phyloP scores from a whole-genome alignment of 2,329 filamentous ascomycete genomes.

The Neodidymelliopsis sp. region DNA sequence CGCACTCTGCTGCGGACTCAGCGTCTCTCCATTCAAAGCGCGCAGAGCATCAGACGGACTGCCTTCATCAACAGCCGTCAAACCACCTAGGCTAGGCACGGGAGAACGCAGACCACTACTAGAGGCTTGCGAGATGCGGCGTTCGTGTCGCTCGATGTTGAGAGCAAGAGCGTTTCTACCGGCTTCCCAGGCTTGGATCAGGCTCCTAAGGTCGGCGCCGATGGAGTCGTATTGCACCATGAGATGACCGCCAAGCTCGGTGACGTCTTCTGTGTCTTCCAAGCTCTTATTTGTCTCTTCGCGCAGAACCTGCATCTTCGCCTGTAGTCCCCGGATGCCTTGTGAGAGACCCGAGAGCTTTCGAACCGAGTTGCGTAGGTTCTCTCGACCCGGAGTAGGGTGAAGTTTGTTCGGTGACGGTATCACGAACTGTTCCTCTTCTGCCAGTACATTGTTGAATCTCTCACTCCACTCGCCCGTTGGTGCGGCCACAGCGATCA shows the following conservation, averaged over 20 bases:
- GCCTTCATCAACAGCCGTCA: constrained; percentile 62
- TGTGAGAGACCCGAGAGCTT: constrained; percentile 89
- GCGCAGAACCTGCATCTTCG: constrained; percentile 88
- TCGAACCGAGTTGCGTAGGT: constrained; percentile 84
- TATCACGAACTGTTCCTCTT: constrained; percentile 72
- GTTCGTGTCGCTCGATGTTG: constrained; percentile 82
- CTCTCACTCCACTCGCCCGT: constrained; percentile 70
- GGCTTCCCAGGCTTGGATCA: constrained; percentile 59
- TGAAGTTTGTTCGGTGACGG: constrained; percentile 64
- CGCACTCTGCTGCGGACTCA: constrained; percentile 51
- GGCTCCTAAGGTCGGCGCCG: constrained; percentile 77
- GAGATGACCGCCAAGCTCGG: constrained; percentile 78
- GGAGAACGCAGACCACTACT: constrained; percentile 59
- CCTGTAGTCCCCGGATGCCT: constrained; percentile 89
- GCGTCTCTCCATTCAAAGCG: constrained; percentile 76
- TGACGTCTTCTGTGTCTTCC: constrained; percentile 72
- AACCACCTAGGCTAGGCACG: constrained; percentile 67
- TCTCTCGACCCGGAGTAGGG: constrained; percentile 78
- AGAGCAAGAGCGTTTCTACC: constrained; percentile 83
- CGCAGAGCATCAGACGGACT: constrained; percentile 73
- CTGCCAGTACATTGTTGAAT: constrained; percentile 73
- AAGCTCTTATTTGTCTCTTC: constrained; percentile 86
- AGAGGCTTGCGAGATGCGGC: constrained; percentile 59
- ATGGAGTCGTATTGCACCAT: constrained; percentile 95
- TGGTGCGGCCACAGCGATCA: constrained; percentile 69